Evolutionary conservation across 345 rosid species (phyloP), one percentile per base, ranked within the genome.

Genomic region (Salix purpurea): DNA sequence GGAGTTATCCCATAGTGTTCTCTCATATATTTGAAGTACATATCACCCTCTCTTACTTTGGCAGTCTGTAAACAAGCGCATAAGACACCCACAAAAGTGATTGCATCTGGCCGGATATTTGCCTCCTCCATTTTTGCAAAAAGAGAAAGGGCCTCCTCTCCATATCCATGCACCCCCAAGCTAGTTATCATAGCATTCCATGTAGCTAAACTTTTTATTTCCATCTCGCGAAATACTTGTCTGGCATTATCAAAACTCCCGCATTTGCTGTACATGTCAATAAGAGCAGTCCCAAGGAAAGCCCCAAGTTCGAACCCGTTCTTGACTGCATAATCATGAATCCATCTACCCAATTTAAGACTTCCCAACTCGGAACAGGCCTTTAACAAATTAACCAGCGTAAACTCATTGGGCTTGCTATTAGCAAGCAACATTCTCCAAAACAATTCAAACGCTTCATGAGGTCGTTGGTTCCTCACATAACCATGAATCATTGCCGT

Each of bases 131-230:
- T 89, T 80, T 83, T 69, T 16, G 70, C 85, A 80, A 90, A 92
- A 67, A 90, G 81, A 58, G 82, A 81, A 52, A 90, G 84, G 69
- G 93, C 94, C 80, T 88, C 91, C 24, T 81, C 86, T 10, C 90
- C 92, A 75, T n/a, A 82, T 3, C 97, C 97, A 74, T 92, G 94
- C 72, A 92, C 92, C 1, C 94, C 97, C 79, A 88, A 87, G 80
- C 94, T 88, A 72, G 93, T 87, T 60, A 92, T 90, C 97, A 92
- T 92, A 4, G 94, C 69, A 69, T 89, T 92, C 94, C 97, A 89
- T 28, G 93, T 87, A 21, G 93, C 93, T 79, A 90, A 79, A 72
- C 84, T 89, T 88, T 81, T 89, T 42, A 64, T 68, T 75, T 79
- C 54, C 90, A 88, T 82, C 36, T 79, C 80, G 50, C 84, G 84